Percentiles rank a stretch among this genome's conserved stretches.
Conservation (phyloP, 2,329 filamentous ascomycete species). For the Epichloe baconii region DNA sequence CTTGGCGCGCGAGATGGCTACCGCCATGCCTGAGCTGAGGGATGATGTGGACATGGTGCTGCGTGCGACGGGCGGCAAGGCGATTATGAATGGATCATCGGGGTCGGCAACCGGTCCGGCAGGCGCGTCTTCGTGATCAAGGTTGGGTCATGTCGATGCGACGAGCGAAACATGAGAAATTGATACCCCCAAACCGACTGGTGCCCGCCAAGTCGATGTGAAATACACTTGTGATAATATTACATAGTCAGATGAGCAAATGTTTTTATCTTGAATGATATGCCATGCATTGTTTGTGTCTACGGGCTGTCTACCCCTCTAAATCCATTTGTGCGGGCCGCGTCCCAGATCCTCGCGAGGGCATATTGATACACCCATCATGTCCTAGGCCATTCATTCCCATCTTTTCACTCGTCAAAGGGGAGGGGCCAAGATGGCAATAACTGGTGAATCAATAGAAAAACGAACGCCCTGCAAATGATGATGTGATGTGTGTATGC, state of each 20-base stretch:
- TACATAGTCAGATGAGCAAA: no score
- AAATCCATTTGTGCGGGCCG: not conserved
- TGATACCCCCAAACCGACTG: no score
- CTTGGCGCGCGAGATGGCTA: constrained; percentile 43
- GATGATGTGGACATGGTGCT: constrained; percentile 40
- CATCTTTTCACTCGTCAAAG: not conserved
- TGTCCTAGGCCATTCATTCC: not conserved
- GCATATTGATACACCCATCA: not conserved
- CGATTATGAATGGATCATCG: not conserved
- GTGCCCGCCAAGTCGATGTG: no score
- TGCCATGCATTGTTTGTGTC: not conserved
- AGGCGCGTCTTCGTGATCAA: not conserved
- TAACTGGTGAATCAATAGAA: not conserved
- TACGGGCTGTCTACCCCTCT: constrained; percentile 1
- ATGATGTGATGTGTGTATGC: constrained; percentile 7
- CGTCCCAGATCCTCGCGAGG: not conserved
- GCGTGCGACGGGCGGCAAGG: constrained; percentile 28
- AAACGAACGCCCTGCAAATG: constrained; percentile 18
- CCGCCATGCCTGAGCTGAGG: constrained; percentile 45
- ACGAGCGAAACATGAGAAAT: no score
- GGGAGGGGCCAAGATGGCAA: not conserved
- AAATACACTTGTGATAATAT: no score
- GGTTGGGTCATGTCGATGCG: no score
- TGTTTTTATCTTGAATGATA: not conserved
- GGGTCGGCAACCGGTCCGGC: not conserved